A percentile compares a stretch with the other conserved stretches of the same genome.
Conservation (phyloP, 208 protist species). For the Acanthamoeba culbertsoni region DNA sequence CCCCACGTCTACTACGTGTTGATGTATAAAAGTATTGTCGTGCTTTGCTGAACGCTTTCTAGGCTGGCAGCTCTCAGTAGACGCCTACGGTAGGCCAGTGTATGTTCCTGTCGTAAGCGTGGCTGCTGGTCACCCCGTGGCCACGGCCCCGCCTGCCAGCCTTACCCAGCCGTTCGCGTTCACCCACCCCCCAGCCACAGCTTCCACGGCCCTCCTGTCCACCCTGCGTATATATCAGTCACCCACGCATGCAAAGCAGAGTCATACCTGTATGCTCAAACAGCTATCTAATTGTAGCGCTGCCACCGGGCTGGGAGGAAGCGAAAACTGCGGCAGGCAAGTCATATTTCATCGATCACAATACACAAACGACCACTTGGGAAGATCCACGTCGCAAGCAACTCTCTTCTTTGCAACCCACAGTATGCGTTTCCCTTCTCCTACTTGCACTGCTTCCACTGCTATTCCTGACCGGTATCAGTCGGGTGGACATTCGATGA, state of each 20-base stretch:
- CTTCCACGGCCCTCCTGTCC: neutral
- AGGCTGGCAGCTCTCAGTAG: slow-evolving; percentile 35
- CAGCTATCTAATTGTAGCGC: no score
- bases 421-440: neutral
- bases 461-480: no score
- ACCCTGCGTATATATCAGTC: neutral
- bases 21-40: no score
- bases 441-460: neutral
- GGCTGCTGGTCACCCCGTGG: neutral
- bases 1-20: no score
- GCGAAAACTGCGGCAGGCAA: neutral
- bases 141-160: neutral
- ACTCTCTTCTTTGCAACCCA: neutral
- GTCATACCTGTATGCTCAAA: neutral
- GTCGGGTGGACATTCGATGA: no score
- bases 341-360: slow-evolving; percentile 52
- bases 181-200: neutral
- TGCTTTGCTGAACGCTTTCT: no score
- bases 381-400: neutral
- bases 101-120: neutral
- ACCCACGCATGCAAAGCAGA: neutral
- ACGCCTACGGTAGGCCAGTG: neutral
- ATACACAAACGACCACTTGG: slow-evolving; percentile 10
- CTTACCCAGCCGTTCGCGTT: neutral
- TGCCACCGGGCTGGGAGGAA: slow-evolving; percentile 41